Evolutionary conservation across 345 rosid genomes (phyloP), one percentile per base, ranked within the genome.

Genomic region (Eucalyptus pumila): DNA sequence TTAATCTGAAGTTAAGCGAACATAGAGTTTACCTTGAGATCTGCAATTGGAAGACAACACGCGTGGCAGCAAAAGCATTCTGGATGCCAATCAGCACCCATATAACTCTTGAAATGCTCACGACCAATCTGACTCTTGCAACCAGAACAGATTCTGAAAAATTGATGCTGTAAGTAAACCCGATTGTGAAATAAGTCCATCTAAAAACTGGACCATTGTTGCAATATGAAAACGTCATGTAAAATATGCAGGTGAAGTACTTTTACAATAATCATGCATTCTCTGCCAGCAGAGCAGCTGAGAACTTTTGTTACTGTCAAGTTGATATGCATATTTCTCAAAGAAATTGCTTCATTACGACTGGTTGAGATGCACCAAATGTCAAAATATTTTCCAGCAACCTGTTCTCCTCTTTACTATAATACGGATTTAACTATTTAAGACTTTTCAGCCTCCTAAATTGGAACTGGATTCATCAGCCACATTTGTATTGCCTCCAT

Each of bases 11-110:
- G 34, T 14, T 54, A 3, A 86, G 24, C 34, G 62, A 14, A 65
- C 65, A 56, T 32, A 62, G 30, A n/a, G 54, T 37, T 32, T 37
- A 97, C 99, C 99, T 96, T 93, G 69, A 90, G 87, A 93, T 96
- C 93, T 32, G 88, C 87, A 86, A 93, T 93, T n/a, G 92, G 91
- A 24, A 69, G 92, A 86, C 88, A 81, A 86, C 94, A 93, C 21
- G 89, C 87, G 30, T 89, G 47, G 89, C 94, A 93, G 54, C 90
- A 80, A 86, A 93, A 92, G 87, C 94, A 93, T 89, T 90, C 91
- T 26, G 90, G 93, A 88, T 93, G 94, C 94, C 94, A 93, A 89
- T 89, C 88, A 86, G 87, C 87, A 34, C 88, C 94, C 91, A 90
- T 91, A 89, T 92, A 89, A 88, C 88, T 92, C 48, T 90, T 52